Percentiles rank a stretch among this genome's conserved stretches.
Evolutionary conservation across 2,329 filamentous ascomycete species (phyloP).

Genomic region (Clonostachys sp.): DNA sequence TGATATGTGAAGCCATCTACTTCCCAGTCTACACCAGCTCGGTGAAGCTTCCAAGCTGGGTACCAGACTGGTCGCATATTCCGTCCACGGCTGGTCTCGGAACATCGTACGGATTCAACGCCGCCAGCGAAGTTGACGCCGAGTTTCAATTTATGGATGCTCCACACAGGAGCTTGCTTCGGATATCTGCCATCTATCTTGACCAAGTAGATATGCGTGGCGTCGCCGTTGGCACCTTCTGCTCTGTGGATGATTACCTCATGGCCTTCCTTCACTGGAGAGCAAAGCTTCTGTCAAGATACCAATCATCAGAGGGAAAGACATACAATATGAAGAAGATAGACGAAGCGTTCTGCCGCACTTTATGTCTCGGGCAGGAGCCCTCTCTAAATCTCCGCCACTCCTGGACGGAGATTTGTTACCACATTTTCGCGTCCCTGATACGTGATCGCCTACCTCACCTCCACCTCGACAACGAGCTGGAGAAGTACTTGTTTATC

Average conservation of each 20-base stretch:
- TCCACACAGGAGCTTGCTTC: neutral
- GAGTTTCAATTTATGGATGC: neutral
- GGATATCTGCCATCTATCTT: neutral
- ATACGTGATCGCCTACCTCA: neutral
- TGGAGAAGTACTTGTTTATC: neutral
- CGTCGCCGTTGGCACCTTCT: neutral
- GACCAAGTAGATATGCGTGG: neutral
- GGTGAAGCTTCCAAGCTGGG: neutral
- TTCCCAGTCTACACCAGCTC: neutral
- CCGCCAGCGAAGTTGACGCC: neutral
- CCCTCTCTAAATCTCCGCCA: neutral
- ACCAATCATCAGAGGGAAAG: no score
- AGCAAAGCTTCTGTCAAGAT: neutral
- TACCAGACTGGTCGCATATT: neutral
- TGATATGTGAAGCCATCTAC: neutral
- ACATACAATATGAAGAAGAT: neutral
- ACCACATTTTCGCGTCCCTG: neutral
- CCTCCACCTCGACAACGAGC: neutral
- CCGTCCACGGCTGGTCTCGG: neutral
- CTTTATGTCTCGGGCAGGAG: neutral
- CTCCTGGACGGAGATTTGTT: neutral
- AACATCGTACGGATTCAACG: neutral
- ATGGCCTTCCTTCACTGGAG: neutral
- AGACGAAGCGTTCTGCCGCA: neutral
- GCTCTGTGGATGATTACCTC: neutral